These are phyloP conservation scores for Plasmodium relictum DNA, from an alignment of 169 alveolate species.

Conservation along the genomic window DNA sequence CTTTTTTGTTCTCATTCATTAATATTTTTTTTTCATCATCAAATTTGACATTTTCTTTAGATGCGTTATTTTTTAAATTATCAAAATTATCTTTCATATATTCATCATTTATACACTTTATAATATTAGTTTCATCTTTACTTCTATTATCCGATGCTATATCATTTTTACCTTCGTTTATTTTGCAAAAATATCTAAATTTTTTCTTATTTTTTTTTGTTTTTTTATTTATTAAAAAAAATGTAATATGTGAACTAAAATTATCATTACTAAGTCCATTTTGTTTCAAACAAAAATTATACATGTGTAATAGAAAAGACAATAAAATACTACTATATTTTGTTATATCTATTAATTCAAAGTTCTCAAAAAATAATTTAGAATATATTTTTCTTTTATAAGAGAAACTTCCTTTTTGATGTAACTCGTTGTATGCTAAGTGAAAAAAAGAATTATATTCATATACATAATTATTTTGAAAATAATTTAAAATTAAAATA, in stretches of 20 bases:
- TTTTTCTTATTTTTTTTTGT: slow-evolving; percentile 30
- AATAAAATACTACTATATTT: slow-evolving; percentile 23
- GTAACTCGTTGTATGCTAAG: slow-evolving; percentile 21
- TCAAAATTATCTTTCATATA: neutral
- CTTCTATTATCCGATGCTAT: neutral
- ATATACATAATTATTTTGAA: slow-evolving; percentile 24
- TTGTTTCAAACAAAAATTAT: slow-evolving; percentile 62
- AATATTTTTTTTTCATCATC: slow-evolving; percentile 4
- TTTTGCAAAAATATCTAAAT: slow-evolving; percentile 17
- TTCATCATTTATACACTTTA: neutral
- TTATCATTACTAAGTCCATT: slow-evolving; percentile 46
- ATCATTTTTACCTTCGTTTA: neutral
- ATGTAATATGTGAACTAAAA: slow-evolving; percentile 59
- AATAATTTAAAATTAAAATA: slow-evolving; percentile 21
- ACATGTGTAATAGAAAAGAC: slow-evolving; percentile 63
- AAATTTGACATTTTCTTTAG: neutral
- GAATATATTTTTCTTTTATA: neutral
- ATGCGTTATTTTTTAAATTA: neutral
- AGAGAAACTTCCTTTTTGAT: neutral
- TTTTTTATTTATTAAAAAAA: slow-evolving; percentile 51
- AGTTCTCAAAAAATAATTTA: neutral
- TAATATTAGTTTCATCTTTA: neutral
- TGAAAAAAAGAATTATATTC: slow-evolving; percentile 43
- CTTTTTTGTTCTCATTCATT: neutral
- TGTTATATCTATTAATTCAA: slow-evolving; percentile 26